Evolutionary conservation across 345 rosid species (phyloP), one percentile per base, ranked within the genome.

Genomic region (Carallia brachiata): DNA sequence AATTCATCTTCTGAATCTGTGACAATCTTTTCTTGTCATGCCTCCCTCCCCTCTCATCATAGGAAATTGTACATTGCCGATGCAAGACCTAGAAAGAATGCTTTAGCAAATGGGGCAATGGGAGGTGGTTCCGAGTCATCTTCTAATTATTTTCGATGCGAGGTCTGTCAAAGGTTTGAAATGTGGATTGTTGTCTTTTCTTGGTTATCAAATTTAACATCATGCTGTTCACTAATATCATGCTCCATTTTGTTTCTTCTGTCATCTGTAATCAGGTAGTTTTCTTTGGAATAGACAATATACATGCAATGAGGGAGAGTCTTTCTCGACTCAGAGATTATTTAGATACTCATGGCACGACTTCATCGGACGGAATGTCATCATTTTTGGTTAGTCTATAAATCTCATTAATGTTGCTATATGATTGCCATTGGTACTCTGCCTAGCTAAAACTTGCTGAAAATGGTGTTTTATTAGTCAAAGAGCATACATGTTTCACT

Each of bases 81-180:
- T 78, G 99, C 99, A 53, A 89, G 99, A 81, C 98, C 99, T 50
- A 86, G 96, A 75, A 95, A 89, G 86, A 95, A 95, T 90, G 98
- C 98, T 69, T 82, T 95, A 68, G 99, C 99, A 69, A 95, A 95
- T 90, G 99, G 97, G 27, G 99, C 99, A 63, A 92, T 77, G 97
- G 99, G 99, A 73, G 99, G 99, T 82, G 99, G 99, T 79, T 95
- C 99, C 1, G 98, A 95, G 79, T 95, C 99, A 30, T 92, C 99
- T 75, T 87, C 98, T 66, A 81, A 95, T 79, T 95, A 95, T 85
- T 79, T 85, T 74, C 97, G 92, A 62, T 95, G 98, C 75, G 99
- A 95, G 91, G 99, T 95, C 39, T 67, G 83, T 71, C n/a, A 65
- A 61, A 65, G 67, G 76, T 73, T 77, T 83, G 68, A 70, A 57